Base-by-base conservation (phyloP, 306 rosid species). In the Hylodesmum podocarpum region DNA sequence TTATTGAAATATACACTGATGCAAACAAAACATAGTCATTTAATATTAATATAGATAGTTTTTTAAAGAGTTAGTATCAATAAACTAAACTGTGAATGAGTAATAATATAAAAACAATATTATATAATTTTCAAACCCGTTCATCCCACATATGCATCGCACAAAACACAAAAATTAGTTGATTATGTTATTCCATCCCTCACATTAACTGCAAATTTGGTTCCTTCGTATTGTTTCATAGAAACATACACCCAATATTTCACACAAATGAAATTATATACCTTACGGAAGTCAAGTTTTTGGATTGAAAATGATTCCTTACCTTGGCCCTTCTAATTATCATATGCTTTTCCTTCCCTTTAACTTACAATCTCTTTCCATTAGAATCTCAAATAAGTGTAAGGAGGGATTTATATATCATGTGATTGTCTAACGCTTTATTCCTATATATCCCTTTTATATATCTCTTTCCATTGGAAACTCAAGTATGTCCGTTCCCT, bases 401-500 rank as follows among this genome's bases (percentile, higher is more conserved):
- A 3, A 5, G 5, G 21, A 36, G 54, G 14, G 61, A 69, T n/a
- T n/a, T n/a, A n/a, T n/a, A n/a, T 62, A 41, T 69, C 51, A 46
- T 67, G 77, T 51, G 61, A 34, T 25, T 77, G 19, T 34, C 37
- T 8, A 46, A 77, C 54, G 76, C 81, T 64, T 77, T 73, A 82
- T 77, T 77, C 79, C 33, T n/a, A 3, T 44, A 15, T 1, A 19
- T 57, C 16, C 33, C 79, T 77, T 77, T 77, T 58, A 27, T 25
- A 66, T 33, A 72, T 77, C n/a, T n/a, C n/a, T n/a, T n/a, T n/a
- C n/a, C n/a, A n/a, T n/a, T n/a, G n/a, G n/a, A n/a, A n/a, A n/a
- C n/a, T n/a, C n/a, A n/a, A n/a, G n/a, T n/a, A n/a, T 78, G 79
- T 77, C 82, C 28, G 4, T 54, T 72, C 71, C 33, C 76, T 63